These are phyloP conservation scores for Aristolochia californica DNA, from an alignment of 164 flowering plant species.

Conservation along the genomic window DNA sequence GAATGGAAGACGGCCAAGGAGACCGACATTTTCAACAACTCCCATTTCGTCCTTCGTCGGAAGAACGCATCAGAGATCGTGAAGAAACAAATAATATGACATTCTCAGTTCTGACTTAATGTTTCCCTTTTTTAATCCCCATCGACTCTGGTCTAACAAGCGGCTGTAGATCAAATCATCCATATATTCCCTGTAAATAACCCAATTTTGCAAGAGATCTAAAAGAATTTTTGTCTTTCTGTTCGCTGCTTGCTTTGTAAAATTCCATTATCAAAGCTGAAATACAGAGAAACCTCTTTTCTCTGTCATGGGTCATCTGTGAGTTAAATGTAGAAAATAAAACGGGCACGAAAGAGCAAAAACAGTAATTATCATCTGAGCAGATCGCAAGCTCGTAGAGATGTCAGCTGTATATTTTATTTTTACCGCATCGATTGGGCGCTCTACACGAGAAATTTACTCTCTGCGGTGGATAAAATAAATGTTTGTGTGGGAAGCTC, in stretches of 20 bases:
- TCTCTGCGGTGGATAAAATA: neutral
- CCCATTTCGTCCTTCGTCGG: slow-evolving; percentile 3
- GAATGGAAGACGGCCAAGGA: slow-evolving; percentile 37
- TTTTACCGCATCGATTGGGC: neutral
- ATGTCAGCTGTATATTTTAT: neutral
- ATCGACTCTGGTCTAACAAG: slow-evolving; percentile 10
- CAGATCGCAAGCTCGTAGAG: slow-evolving; percentile 2
- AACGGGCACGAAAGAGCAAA: neutral
- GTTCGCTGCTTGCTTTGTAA: slow-evolving; percentile 2
- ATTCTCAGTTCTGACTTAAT: no score
- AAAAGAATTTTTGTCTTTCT: neutral
- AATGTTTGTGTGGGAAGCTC: no score
- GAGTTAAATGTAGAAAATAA: neutral
- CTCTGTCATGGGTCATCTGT: neutral
- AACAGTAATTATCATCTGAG: neutral
- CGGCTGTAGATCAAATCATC: no score
- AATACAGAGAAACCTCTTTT: neutral
- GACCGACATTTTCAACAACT: slow-evolving; percentile 2
- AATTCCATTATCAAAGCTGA: neutral
- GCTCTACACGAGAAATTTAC: neutral
- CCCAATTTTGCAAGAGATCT: slow-evolving; percentile 21
- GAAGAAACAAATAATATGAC: no score
- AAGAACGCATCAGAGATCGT: neutral
- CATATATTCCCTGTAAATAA: slow-evolving; percentile 11
- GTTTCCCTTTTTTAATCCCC: no score